phyloP scores from a whole-genome alignment of 441 rosid genomes.

The Daphne laureola region DNA sequence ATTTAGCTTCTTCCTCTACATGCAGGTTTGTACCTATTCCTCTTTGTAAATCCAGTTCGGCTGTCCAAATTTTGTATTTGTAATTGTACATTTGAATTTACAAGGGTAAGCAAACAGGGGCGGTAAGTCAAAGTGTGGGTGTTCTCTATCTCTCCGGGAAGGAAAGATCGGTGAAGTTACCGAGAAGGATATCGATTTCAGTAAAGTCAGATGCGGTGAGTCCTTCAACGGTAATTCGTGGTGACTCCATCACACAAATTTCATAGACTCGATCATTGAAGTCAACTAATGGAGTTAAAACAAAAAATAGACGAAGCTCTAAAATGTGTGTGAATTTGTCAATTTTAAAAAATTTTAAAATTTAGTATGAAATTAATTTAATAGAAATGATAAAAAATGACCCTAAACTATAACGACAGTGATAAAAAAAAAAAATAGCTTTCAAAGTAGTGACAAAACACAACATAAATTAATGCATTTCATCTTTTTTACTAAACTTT shows the following conservation, averaged over 20 bases:
- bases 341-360: too few species aligned
- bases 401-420: too few species aligned
- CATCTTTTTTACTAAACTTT: too few species aligned
- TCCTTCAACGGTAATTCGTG: constrained; percentile 23
- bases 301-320: too few species aligned
- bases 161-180: constrained; percentile 56
- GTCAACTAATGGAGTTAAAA: constrained; percentile 21
- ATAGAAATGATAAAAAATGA: too few species aligned
- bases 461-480: too few species aligned
- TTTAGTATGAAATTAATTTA: too few species aligned
- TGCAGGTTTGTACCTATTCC: constrained; percentile 12
- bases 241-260: constrained; percentile 41
- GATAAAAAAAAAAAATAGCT: too few species aligned
- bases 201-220: constrained; percentile 30
- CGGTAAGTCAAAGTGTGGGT: constrained; percentile 70
- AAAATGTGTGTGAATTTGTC: too few species aligned
- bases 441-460: too few species aligned
- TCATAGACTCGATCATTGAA: constrained; percentile 48
- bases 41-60: not conserved
- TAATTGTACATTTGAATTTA: not conserved
- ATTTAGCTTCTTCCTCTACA: constrained; percentile 41
- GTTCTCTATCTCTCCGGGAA: constrained; percentile 60
- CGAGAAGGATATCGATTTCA: constrained; percentile 78
- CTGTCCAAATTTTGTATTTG: constrained; percentile 1
- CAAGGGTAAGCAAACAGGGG: constrained; percentile 42